These are phyloP conservation scores for Castanea crenata DNA, from an alignment of 306 rosid genomes.

Conservation along the genomic window DNA sequence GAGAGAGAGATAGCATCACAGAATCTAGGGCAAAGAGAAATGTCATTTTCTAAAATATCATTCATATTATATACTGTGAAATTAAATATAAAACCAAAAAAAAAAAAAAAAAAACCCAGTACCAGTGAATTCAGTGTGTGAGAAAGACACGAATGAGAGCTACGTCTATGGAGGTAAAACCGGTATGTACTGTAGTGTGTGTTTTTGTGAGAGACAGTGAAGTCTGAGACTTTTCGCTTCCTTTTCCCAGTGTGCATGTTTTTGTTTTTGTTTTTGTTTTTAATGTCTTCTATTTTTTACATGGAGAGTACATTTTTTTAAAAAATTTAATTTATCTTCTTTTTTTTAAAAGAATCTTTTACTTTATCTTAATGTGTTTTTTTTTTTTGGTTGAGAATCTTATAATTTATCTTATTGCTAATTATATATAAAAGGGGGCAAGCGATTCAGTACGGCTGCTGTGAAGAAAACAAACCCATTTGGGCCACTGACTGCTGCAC, in stretches of 20 bases:
- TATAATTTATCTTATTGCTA: neutral
- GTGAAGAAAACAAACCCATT: neutral
- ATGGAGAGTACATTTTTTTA: neutral
- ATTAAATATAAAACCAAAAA: neutral
- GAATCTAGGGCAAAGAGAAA: conserved; percentile 46
- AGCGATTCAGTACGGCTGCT: no score
- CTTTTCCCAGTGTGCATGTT: conserved; percentile 36
- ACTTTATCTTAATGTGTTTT: neutral
- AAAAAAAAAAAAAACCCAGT: neutral
- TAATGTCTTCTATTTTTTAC: neutral
- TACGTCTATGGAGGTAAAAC: conserved; percentile 23
- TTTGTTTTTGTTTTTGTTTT: conserved; percentile 6
- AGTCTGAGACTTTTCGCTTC: conserved; percentile 47
- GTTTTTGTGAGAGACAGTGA: conserved; percentile 6
- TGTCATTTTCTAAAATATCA: conserved; percentile 21
- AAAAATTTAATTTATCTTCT: no score
- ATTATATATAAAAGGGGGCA: no score
- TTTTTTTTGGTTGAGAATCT: neutral
- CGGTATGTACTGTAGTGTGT: neutral
- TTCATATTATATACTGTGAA: conserved; percentile 1
- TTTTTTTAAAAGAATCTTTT: no score
- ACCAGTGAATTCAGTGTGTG: conserved; percentile 22
- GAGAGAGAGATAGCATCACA: conserved; percentile 19
- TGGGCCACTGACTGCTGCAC: neutral
- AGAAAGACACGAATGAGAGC: conserved; percentile 23